phyloP scores from a whole-genome alignment of 2,329 filamentous ascomycete genomes.

The Fusarium bulbicola region DNA sequence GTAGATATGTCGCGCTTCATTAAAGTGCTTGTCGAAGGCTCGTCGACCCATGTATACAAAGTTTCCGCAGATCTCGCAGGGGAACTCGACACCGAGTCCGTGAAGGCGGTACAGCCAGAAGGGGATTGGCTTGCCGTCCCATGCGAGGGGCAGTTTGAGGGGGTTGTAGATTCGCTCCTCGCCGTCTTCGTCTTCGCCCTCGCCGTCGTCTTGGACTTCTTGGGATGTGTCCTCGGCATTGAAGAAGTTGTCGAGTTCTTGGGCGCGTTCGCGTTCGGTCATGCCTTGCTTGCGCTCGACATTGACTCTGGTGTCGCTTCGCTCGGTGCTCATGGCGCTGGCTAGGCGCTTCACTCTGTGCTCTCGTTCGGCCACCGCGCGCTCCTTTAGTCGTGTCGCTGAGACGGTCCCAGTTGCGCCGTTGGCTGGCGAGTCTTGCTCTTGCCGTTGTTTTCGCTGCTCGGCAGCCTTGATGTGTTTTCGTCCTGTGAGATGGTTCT shows the following conservation, averaged over 20 bases:
- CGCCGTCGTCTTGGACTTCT: slow-evolving; percentile 60
- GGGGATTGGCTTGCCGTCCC: slow-evolving; percentile 98
- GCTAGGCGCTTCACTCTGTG: slow-evolving; percentile 83
- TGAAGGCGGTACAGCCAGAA: slow-evolving; percentile 99
- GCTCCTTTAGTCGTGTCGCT: slow-evolving; percentile 78
- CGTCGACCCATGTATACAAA: slow-evolving; percentile 98
- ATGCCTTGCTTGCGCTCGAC: slow-evolving; percentile 97
- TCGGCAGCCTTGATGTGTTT: slow-evolving; percentile 91
- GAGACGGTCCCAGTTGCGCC: slow-evolving; percentile 46
- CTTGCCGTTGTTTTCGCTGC: slow-evolving; percentile 62
- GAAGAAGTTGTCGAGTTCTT: slow-evolving; percentile 90
- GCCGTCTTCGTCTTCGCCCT: slow-evolving; percentile 77
- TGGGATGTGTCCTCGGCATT: slow-evolving; percentile 49
- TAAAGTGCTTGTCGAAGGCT: slow-evolving; percentile 98
- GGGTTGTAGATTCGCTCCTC: slow-evolving; percentile 97
- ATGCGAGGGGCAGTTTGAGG: slow-evolving; percentile 91
- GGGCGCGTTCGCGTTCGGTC: slow-evolving; percentile 94
- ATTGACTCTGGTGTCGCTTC: slow-evolving; percentile 89
- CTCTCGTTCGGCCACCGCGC: slow-evolving; percentile 89
- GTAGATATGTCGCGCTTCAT: slow-evolving; percentile 91
- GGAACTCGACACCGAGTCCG: slow-evolving; percentile 91
- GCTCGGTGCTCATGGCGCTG: slow-evolving; percentile 84
- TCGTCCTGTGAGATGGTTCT: slow-evolving; percentile 85
- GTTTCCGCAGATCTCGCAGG: slow-evolving; percentile 97
- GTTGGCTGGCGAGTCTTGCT: slow-evolving; percentile 49